Evolutionary conservation across 345 rosid genomes (phyloP), one percentile per base, ranked within the genome.

Genomic region (Bruguiera gymnorhiza): DNA sequence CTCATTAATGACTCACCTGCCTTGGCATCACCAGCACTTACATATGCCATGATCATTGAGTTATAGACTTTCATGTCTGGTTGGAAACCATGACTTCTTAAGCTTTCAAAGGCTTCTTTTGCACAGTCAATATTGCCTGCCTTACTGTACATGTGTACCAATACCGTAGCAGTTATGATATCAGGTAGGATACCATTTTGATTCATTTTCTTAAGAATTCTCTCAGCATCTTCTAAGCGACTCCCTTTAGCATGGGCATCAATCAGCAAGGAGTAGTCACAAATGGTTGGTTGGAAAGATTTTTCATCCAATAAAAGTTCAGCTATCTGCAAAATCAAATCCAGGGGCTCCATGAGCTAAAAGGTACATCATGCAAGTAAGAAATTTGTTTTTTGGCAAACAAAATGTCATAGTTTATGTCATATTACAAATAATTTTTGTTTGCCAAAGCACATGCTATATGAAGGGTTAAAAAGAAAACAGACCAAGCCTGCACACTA

Each of bases 1-100:
- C 83, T 81, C 73, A 83, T 10, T 71, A 88, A 82, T 34, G 66
- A 21, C 67, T 88, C 90, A 9, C 70, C 90, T 64, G 46, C 43
- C 68, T 59, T 79, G 62, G 90, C 83, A 24, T 87, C 24, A 21
- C 88, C 94, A 63, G 86, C 92, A 64, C 84, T 86, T 48, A 83
- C 81, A 69, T 80, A 85, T 39, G 90, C 91, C 92, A 79, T 80
- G 78, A 95, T 87, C 98, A 95, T 84, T 8, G 97, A 79, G 65
- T 66, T 70, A 75, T 88, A 90, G 52, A 87, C 75, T 66, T 79
- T 85, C 58, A 63, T 18, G 57, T 88, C 92, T 15, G 87, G 90
- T 18, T 60, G 83, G 84, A 90, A 88, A 23, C 97, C 98, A 68
- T 79, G 80, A 76, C 76, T 77, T 65, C 66, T 85, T 80, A 85